These are phyloP conservation scores for Pichia cabralensis DNA, from an alignment of 805 yeast species.

Conservation along the genomic window DNA sequence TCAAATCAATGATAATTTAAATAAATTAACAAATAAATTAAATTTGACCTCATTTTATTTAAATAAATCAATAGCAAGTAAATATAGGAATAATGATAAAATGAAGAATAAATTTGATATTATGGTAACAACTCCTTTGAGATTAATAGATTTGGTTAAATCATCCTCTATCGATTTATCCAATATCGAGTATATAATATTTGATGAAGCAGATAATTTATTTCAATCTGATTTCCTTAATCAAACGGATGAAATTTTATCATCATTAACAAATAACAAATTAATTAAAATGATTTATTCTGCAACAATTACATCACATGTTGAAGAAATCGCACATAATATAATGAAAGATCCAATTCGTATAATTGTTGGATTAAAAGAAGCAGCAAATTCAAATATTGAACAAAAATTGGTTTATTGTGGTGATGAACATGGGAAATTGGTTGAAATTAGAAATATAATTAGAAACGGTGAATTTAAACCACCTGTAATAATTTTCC, in stretches of 20 bases:
- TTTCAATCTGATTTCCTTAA: conserved; percentile 80
- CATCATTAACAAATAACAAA: conserved; percentile 40
- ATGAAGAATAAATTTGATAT: conserved; percentile 61
- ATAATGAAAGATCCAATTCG: conserved; percentile 83
- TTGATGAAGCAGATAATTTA: conserved; percentile 94
- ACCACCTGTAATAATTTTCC: conserved; percentile 88
- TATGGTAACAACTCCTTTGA: conserved; percentile 77
- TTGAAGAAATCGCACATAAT: conserved; percentile 76
- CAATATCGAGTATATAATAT: conserved; percentile 61
- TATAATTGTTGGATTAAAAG: conserved; percentile 85
- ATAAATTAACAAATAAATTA: conserved; percentile 45
- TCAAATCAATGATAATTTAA: conserved; percentile 69
- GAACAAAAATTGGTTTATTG: conserved; percentile 78
- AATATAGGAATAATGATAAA: conserved; percentile 36
- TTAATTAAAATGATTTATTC: conserved; percentile 76
- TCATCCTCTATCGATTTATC: conserved; percentile 50
- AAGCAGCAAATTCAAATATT: conserved; percentile 78
- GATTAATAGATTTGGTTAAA: conserved; percentile 72
- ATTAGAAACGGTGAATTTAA: conserved; percentile 73
- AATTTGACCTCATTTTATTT: conserved; percentile 53
- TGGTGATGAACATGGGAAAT: conserved; percentile 93
- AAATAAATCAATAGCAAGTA: conserved; percentile 61
- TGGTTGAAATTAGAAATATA: conserved; percentile 84
- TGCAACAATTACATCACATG: conserved; percentile 91
- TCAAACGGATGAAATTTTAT: conserved; percentile 80